A percentile compares a stretch with the other conserved stretches of the same genome.
Conservation (phyloP, 2,329 filamentous ascomycete genomes). For the Microdochium nivale region DNA sequence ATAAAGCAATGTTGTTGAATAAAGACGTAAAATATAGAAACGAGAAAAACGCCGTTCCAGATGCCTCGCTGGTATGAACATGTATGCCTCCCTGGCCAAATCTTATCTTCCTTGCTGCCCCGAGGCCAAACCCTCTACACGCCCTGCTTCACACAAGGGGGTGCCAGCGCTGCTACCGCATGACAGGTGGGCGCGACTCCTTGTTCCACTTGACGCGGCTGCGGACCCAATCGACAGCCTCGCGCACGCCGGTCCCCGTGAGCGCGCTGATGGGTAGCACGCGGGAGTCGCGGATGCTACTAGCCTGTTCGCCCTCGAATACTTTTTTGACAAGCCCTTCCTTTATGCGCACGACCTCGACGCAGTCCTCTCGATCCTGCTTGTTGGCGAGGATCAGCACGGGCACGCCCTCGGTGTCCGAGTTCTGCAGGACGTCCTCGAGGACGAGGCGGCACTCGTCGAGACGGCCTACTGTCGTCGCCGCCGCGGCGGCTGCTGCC, state of each 20-base stretch:
- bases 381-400: slow-evolving; percentile 93
- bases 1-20: not conserved
- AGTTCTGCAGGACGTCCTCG: slow-evolving; percentile 80
- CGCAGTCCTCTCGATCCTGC: slow-evolving; percentile 93
- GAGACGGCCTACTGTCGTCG: slow-evolving; percentile 41
- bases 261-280: slow-evolving; percentile 90
- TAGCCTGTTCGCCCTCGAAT: slow-evolving; percentile 87
- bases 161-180: slow-evolving; percentile 60
- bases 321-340: slow-evolving; percentile 93
- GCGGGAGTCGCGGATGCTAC: slow-evolving; percentile 77
- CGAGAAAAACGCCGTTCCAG: no score
- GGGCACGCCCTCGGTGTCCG: slow-evolving; percentile 85
- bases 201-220: slow-evolving; percentile 95
- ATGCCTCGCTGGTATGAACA: no score
- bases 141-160: not conserved
- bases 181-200: slow-evolving; percentile 81
- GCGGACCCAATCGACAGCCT: slow-evolving; percentile 95
- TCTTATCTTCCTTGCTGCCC: not conserved
- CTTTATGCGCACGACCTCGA: slow-evolving; percentile 95
- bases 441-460: slow-evolving; percentile 86
- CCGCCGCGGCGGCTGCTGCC: slow-evolving; percentile 49
- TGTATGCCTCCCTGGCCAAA: not conserved
- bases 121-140: slow-evolving; percentile 1
- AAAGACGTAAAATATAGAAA: not conserved
- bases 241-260: slow-evolving; percentile 76